Evolutionary conservation across 768 basidiomycete genomes (phyloP).

Genomic region (Lactarius evosmus): DNA sequence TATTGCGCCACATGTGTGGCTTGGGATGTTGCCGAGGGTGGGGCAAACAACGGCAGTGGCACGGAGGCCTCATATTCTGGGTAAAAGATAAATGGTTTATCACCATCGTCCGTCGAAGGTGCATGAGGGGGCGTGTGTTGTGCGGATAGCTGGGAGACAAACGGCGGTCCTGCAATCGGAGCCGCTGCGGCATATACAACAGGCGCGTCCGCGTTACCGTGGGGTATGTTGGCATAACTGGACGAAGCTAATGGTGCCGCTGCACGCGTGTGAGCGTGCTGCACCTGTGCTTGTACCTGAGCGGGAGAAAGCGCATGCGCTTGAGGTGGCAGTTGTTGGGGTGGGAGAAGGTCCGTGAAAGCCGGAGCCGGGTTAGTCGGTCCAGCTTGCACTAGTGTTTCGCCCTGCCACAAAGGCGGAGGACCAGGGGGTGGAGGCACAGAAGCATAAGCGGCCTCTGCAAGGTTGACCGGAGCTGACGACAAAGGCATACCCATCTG

Average conservation of each 20-base stretch:
- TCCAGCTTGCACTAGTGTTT: constrained; percentile 7
- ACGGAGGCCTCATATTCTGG: constrained; percentile 25
- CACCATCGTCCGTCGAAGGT: constrained; percentile 22
- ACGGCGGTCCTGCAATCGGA: neutral
- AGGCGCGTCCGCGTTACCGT: constrained; percentile 16
- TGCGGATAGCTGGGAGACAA: constrained; percentile 7
- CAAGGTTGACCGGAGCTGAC: neutral
- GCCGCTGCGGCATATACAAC: constrained; percentile 9
- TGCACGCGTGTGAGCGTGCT: neutral
- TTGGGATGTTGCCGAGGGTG: constrained; percentile 9
- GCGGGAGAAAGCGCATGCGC: constrained; percentile 2
- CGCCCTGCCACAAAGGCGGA: constrained; percentile 20
- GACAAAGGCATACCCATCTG: constrained; percentile 13
- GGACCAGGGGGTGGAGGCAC: constrained; percentile 4
- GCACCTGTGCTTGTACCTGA: constrained; percentile 13
- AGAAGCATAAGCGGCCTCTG: neutral
- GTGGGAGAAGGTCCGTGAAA: constrained; percentile 18
- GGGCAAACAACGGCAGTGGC: constrained; percentile 14
- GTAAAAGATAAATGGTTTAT: constrained; percentile 29
- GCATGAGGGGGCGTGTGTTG: neutral
- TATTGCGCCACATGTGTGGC: constrained; percentile 14
- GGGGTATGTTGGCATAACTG: constrained; percentile 15
- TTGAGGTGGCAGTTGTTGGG: constrained; percentile 9
- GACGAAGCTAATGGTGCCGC: constrained; percentile 6
- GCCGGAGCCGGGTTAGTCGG: constrained; percentile 17